phyloP scores from a whole-genome alignment of 306 rosid genomes.

The Dalbergia oliveri region DNA sequence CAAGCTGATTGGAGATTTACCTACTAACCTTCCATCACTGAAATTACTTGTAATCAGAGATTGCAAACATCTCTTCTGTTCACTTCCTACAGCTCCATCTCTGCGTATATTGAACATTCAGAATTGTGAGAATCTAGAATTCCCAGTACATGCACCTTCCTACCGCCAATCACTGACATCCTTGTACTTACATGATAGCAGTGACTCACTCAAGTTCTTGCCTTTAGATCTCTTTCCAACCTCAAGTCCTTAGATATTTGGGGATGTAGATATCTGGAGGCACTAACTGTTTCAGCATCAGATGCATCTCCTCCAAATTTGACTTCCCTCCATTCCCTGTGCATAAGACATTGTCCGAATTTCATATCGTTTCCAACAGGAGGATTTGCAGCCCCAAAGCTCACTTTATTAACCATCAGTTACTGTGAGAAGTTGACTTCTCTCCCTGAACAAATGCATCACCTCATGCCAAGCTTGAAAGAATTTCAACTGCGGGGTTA shows the following conservation, averaged over 20 bases:
- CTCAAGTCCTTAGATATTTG: slow-evolving; percentile 48
- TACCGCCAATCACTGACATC: slow-evolving; percentile 37
- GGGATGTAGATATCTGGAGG: slow-evolving; percentile 47
- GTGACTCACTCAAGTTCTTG: slow-evolving; percentile 47
- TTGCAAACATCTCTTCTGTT: slow-evolving; percentile 41
- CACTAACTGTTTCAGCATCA: slow-evolving; percentile 38
- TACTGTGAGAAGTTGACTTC: slow-evolving; percentile 50
- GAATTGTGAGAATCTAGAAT: slow-evolving; percentile 39
- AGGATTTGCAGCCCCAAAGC: slow-evolving; percentile 45
- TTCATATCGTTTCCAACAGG: slow-evolving; percentile 47
- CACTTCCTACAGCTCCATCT: slow-evolving; percentile 40
- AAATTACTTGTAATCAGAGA: slow-evolving; percentile 38
- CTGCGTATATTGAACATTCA: slow-evolving; percentile 37
- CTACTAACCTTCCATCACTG: slow-evolving; percentile 53
- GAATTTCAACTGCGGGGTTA: slow-evolving; percentile 44
- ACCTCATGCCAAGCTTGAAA: slow-evolving; percentile 48
- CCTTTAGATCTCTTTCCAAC: slow-evolving; percentile 48
- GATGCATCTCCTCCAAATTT: slow-evolving; percentile 20
- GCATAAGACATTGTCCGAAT: slow-evolving; percentile 46
- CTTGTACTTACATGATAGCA: slow-evolving; percentile 38
- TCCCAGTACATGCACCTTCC: slow-evolving; percentile 31
- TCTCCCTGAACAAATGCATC: slow-evolving; percentile 50
- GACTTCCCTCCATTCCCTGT: slow-evolving; percentile 34
- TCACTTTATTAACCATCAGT: slow-evolving; percentile 39
- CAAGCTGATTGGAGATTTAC: slow-evolving; percentile 45